A percentile compares a stretch with the other conserved stretches of the same genome.
Conservation (phyloP, 139 green algal genomes). For the Pedinophyceae sp. region DNA sequence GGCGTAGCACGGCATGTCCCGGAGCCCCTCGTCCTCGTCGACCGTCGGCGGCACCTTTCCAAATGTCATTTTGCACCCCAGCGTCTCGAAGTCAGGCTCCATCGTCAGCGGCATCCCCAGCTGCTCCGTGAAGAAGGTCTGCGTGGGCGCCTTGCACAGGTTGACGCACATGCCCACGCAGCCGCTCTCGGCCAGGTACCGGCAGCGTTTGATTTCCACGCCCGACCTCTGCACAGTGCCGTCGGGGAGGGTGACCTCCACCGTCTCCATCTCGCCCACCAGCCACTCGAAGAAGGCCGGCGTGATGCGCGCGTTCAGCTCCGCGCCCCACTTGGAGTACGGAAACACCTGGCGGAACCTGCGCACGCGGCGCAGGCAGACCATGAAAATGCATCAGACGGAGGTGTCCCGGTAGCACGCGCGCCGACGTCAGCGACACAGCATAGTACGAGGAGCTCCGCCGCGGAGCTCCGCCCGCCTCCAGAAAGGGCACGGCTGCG, state of each 20-base stretch:
- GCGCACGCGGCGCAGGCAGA: neutral
- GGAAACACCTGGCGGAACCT: slow-evolving; percentile 53
- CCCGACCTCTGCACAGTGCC: slow-evolving; percentile 15
- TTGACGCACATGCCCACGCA: slow-evolving; percentile 70
- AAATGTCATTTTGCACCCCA: slow-evolving; percentile 60
- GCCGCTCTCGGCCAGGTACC: slow-evolving; percentile 39
- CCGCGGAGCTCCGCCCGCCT: neutral
- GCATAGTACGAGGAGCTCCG: neutral
- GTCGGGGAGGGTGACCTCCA: slow-evolving; percentile 19
- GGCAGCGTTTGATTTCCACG: slow-evolving; percentile 52
- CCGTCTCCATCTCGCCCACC: slow-evolving; percentile 32
- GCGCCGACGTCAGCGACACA: neutral
- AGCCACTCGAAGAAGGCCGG: slow-evolving; percentile 57
- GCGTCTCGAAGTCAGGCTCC: slow-evolving; percentile 26
- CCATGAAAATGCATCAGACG: neutral
- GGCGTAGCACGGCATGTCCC: slow-evolving; percentile 25
- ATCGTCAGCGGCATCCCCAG: slow-evolving; percentile 67
- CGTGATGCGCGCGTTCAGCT: slow-evolving; percentile 57
- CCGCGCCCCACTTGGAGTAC: slow-evolving; percentile 52
- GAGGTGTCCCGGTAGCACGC: neutral
- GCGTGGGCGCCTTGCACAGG: slow-evolving; percentile 55
- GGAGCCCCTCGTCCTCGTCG: slow-evolving; percentile 31
- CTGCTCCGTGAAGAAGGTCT: slow-evolving; percentile 65
- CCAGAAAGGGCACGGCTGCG: neutral
- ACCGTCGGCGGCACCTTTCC: slow-evolving; percentile 33